phyloP scores from a whole-genome alignment of 768 basidiomycete genomes.

The Trametes maxima region DNA sequence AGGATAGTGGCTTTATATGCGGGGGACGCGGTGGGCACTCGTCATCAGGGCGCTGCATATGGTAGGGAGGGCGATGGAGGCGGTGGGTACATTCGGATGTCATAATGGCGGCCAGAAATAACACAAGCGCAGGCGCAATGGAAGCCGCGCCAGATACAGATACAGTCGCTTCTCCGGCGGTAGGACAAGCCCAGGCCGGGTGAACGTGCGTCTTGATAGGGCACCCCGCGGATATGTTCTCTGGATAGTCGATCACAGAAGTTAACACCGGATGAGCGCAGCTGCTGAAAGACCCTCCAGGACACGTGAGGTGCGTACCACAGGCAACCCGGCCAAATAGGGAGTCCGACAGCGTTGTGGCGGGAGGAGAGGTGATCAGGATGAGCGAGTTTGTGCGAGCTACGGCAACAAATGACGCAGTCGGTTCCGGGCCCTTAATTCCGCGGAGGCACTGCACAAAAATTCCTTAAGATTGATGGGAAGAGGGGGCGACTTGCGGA shows the following conservation, averaged over 20 bases:
- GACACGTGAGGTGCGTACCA: not conserved
- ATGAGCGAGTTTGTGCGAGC: not conserved
- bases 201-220: constrained; percentile 8
- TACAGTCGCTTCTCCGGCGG: constrained; percentile 11
- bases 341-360: constrained; percentile 7
- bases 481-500: not conserved
- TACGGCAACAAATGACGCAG: constrained; percentile 14
- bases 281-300: not conserved
- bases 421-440: not conserved
- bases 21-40: not conserved
- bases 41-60: constrained; percentile 1
- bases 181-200: not conserved
- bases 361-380: not conserved
- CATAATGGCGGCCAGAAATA: constrained; percentile 2
- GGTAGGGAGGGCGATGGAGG: constrained; percentile 5
- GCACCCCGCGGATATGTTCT: not conserved
- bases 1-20: constrained; percentile 14
- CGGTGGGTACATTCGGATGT: constrained; percentile 6
- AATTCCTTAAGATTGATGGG: not conserved
- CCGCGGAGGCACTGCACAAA: not conserved
- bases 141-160: constrained; percentile 13
- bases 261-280: not conserved
- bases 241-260: not conserved
- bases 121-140: not conserved
- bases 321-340: not conserved